Evolutionary conservation across 805 yeast genomes (phyloP), one percentile per base, ranked within the genome.

Genomic region (Brettanomyces bruxellensis): DNA sequence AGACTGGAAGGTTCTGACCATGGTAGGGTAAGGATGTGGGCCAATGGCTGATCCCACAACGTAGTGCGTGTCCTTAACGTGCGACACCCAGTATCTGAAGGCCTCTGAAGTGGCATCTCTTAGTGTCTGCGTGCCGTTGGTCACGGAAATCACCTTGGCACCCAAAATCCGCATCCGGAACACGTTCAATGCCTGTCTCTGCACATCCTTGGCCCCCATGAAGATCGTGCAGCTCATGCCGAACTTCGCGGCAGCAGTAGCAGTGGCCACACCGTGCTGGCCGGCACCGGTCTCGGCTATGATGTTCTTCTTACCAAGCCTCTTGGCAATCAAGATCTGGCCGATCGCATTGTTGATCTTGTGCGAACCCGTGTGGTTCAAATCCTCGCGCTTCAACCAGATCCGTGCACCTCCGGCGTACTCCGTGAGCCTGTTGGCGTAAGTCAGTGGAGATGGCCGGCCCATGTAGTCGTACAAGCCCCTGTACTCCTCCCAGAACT

Each of bases 171-270:
- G 78, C 95, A 93, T 93, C 73, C 99, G 81, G 76, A 93, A 93
- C 37, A 93, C 99, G 60, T 93, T 93, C 54, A 93, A 74, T 12
- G 99, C 97, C 75, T 93, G 99, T 69, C 99, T 86, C 66, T 96
- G 84, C 40, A 87, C 96, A 70, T 93, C 99, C 69, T 93, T 99
- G 40, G 98, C 98, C 52, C 99, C 99, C 99, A 93, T 93, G 61
- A 79, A 91, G 34, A 93, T 95, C 13, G 87, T 87, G 72, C 99
- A 93, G 63, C 85, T 78, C 67, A 93, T 66, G 45, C 99, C 99
- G 57, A 93, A 86, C 60, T 85, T 85, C 52, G 95, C 95, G 73
- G 90, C 83, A 0, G 95, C 95, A 49, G 95, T 86, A 30, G 95
- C 95, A 44, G 93, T 86, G 37, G 95, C 95, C 36, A 86, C 95